A percentile compares a stretch with the other conserved stretches of the same genome.
Evolutionary conservation across 129 eudicot genomes (phyloP).

Genomic region (Lactuca sativa): DNA sequence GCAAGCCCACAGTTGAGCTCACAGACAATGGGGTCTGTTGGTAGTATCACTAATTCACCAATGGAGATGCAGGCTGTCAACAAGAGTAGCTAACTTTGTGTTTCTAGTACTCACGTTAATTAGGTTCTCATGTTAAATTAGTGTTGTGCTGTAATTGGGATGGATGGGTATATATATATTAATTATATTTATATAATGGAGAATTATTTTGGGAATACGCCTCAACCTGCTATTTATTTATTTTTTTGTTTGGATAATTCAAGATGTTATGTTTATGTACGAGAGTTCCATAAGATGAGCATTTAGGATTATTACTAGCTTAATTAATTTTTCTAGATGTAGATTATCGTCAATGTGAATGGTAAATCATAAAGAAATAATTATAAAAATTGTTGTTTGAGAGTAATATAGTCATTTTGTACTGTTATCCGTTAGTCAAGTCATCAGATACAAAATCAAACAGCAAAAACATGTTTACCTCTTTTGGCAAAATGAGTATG

Average conservation of each 20-base stretch:
- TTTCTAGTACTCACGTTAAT: neutral
- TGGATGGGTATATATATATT: neutral
- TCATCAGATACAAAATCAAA: no score
- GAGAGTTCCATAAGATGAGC: neutral
- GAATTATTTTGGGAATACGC: slow-evolving; percentile 7
- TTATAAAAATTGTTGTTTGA: no score
- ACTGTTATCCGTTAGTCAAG: no score
- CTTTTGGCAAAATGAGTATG: no score
- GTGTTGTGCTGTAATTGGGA: no score
- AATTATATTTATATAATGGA: slow-evolving; percentile 7
- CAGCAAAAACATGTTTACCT: no score
- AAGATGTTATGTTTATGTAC: slow-evolving; percentile 1
- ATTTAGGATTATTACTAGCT: neutral
- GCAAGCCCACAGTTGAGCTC: slow-evolving; percentile 96
- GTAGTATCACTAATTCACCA: slow-evolving; percentile 81
- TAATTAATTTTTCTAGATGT: no score
- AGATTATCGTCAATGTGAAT: no score
- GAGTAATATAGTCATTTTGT: no score
- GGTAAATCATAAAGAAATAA: no score
- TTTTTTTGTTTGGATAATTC: neutral
- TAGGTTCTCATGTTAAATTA: neutral
- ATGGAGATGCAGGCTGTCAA: slow-evolving; percentile 89
- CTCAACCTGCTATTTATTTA: neutral
- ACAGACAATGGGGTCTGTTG: slow-evolving; percentile 88
- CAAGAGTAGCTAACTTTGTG: slow-evolving; percentile 47